Evolutionary conservation across 768 basidiomycete genomes (phyloP).

Genomic region (Tricholoma terreum): DNA sequence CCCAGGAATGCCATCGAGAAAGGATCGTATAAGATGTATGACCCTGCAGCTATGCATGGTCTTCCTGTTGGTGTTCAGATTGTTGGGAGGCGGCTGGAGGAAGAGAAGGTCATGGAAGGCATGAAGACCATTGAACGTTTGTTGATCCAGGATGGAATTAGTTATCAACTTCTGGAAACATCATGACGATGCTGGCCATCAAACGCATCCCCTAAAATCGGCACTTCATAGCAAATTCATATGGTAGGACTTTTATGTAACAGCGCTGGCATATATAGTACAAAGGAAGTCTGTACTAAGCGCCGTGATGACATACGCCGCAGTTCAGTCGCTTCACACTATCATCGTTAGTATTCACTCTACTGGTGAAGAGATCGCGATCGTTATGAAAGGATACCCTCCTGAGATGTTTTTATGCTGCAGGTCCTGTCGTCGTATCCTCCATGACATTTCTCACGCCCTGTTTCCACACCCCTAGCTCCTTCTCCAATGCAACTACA

Average conservation of each 20-base stretch:
- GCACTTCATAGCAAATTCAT: too few relatives aligned
- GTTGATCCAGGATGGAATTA: conserved; percentile 25
- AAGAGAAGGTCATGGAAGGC: conserved; percentile 60
- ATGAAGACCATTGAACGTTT: conserved; percentile 50
- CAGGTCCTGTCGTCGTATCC: conserved; percentile 32
- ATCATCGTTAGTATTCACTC: too few relatives aligned
- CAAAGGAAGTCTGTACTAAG: too few relatives aligned
- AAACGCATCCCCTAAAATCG: neutral
- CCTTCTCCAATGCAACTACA: conserved; percentile 64
- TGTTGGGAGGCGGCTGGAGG: conserved; percentile 55
- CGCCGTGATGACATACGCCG: too few relatives aligned
- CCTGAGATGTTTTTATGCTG: neutral
- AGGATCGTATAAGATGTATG: conserved; percentile 48
- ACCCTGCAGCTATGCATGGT: conserved; percentile 51
- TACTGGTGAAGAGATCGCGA: too few relatives aligned
- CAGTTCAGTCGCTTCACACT: too few relatives aligned
- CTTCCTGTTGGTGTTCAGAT: conserved; percentile 62
- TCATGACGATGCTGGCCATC: neutral
- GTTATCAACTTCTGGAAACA: conserved; percentile 17
- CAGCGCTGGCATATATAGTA: too few relatives aligned
- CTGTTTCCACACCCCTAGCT: conserved; percentile 66
- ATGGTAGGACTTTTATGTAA: too few relatives aligned
- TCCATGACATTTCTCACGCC: conserved; percentile 56
- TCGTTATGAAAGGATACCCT: neutral
- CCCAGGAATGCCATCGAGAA: conserved; percentile 42